These are phyloP conservation scores for Penicillium sp. DNA, from an alignment of 2,329 filamentous ascomycete genomes.

Conservation along the genomic window DNA sequence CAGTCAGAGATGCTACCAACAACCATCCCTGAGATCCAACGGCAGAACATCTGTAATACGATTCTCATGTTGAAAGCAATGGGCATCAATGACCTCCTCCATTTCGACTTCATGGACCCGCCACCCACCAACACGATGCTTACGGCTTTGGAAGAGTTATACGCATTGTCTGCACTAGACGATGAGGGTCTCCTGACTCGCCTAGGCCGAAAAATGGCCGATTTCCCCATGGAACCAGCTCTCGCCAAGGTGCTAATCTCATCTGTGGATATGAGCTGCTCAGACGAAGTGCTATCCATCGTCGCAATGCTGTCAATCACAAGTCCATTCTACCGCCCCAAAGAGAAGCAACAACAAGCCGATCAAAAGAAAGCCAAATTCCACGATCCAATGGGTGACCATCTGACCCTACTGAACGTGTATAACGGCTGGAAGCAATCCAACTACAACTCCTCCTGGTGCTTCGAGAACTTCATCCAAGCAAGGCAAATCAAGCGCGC, in stretches of 20 bases:
- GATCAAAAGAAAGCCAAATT: constrained; percentile 98
- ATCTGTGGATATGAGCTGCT: constrained; percentile 83
- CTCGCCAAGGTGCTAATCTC: constrained; percentile 88
- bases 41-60: constrained; percentile 87
- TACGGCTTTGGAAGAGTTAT: constrained; percentile 91
- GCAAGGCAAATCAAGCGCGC: constrained; percentile 84
- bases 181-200: constrained; percentile 93
- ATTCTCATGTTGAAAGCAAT: constrained; percentile 99
- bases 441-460: constrained; percentile 84
- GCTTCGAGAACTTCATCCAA: constrained; percentile 97
- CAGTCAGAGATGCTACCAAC: constrained; percentile 97
- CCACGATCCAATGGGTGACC: constrained; percentile 91
- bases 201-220: constrained; percentile 93
- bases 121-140: constrained; percentile 98
- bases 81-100: constrained; percentile 96
- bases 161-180: constrained; percentile 86
- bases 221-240: constrained; percentile 96
- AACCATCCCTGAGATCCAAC: constrained; percentile 93
- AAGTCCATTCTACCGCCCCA: constrained; percentile 89
- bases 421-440: constrained; percentile 95
- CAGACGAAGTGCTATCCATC: constrained; percentile 90
- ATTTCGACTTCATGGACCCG: constrained; percentile 99
- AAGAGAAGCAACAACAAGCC: constrained; percentile 94
- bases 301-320: constrained; percentile 90
- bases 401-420: constrained; percentile 91